Base-by-base conservation (phyloP, 345 rosid species). In the Sapria himalayana region DNA sequence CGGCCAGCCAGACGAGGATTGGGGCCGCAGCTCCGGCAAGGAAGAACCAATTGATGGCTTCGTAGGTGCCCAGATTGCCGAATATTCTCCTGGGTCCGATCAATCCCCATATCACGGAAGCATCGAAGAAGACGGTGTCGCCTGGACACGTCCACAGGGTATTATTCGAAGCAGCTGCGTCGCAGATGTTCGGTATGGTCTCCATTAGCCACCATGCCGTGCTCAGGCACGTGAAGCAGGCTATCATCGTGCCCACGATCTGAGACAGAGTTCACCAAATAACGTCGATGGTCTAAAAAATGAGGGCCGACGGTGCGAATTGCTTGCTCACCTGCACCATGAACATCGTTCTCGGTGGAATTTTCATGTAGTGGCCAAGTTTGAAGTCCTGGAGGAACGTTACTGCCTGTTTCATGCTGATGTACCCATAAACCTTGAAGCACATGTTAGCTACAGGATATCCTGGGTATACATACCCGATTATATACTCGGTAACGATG, bases 121-220 rank as follows among this genome's bases (percentile, higher is more conserved):
- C 98, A 17, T 89, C 95, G 16, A 79, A 89, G 52, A 89, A 89
- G 17, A 89, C 95, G 0, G 67, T 77, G 63, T 82, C 98, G 0
- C 62, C 38, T 0, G 95, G 98, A 52, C 95, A 89, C 4, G 95
- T 89, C 95, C 98, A 89, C 3, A 74, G 73, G 15, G 79, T 73
- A 34, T 65, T 36, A 34, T 65, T 36, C 2, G 92, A 59, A 41
- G 78, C 60, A 18, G 75, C 56, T 15, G 78, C 49, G 16, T 74
- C 79, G 2, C 95, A 89, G 43, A 82, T 71, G 55, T 77, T 69
- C 0, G 98, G 37, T 40, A 89, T 89, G 13, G 77, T 74, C 55
- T 82, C 98, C 86, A 89, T 62, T 41, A 89, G 70, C 98, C 98
- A 89, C 98, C 98, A 82, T 21, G 98, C 93, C 2, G 98, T 89